Evolutionary conservation across 192 early-diverging fungal species (phyloP).

Genomic region (Geranomyces variabilis): DNA sequence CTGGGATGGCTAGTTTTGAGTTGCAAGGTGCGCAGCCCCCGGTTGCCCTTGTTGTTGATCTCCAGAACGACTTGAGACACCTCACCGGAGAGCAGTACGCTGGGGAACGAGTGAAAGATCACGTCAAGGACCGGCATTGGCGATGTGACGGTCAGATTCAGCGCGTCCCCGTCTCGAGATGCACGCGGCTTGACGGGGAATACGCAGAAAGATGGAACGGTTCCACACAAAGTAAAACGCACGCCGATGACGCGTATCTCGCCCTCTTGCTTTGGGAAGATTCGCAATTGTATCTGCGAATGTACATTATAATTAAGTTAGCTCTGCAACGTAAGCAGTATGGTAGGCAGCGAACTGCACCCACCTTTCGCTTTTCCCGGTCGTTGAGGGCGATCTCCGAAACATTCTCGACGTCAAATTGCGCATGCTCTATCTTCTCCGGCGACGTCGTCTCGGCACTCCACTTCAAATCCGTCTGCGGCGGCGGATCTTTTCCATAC

Average conservation of each 20-base stretch:
- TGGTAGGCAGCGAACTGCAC: too few relatives aligned
- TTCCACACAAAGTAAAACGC: constrained; percentile 75
- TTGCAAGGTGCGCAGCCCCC: constrained; percentile 68
- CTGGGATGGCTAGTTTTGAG: constrained; percentile 85
- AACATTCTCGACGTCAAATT: constrained; percentile 66
- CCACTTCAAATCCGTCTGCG: constrained; percentile 31
- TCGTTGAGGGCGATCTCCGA: constrained; percentile 55
- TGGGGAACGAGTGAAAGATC: constrained; percentile 75
- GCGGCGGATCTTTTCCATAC: constrained; percentile 35
- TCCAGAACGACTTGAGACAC: constrained; percentile 72
- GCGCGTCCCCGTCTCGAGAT: constrained; percentile 58
- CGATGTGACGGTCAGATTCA: constrained; percentile 75
- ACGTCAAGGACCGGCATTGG: constrained; percentile 86
- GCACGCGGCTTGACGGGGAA: constrained; percentile 73
- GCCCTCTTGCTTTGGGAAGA: constrained; percentile 78
- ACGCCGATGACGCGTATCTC: constrained; percentile 73
- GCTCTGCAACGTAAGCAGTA: too few relatives aligned
- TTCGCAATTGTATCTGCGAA: constrained; percentile 65
- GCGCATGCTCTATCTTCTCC: constrained; percentile 25
- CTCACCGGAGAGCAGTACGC: constrained; percentile 80
- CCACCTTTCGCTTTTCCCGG: constrained; percentile 42
- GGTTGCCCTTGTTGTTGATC: constrained; percentile 82
- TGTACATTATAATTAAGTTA: not conserved
- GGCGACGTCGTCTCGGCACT: constrained; percentile 33
- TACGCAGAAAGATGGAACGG: constrained; percentile 69